These are phyloP conservation scores for Metschnikowia similis DNA, from an alignment of 805 yeast genomes.

Conservation along the genomic window DNA sequence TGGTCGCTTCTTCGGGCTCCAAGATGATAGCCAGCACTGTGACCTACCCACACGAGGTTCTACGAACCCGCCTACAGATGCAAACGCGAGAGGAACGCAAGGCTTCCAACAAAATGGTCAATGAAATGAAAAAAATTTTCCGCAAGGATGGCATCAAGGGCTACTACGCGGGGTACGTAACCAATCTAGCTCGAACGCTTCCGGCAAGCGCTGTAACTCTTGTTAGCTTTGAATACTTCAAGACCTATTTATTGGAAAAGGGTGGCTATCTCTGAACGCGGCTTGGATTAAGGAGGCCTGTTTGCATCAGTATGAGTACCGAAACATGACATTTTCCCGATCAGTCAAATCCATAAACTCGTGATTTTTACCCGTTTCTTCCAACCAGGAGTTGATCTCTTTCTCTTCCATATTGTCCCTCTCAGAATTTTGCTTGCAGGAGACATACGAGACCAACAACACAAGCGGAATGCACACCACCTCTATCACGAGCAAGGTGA, in stretches of 20 bases:
- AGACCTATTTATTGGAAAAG: constrained; percentile 44
- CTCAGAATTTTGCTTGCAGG: constrained; percentile 46
- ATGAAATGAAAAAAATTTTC: constrained; percentile 41
- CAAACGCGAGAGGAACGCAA: constrained; percentile 29
- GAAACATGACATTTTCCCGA: constrained; percentile 51
- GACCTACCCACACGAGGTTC: constrained; percentile 94
- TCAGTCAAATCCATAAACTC: constrained; percentile 59
- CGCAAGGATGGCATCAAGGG: constrained; percentile 72
- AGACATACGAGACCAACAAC: constrained; percentile 36
- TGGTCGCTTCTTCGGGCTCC: constrained; percentile 67
- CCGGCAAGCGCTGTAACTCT: constrained; percentile 96
- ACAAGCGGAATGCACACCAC: constrained; percentile 9
- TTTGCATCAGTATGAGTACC: constrained; percentile 42
- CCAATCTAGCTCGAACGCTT: constrained; percentile 84
- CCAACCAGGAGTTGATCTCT: constrained; percentile 7
- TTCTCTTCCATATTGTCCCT: constrained; percentile 40
- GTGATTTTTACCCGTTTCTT: constrained; percentile 25
- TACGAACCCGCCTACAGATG: constrained; percentile 87
- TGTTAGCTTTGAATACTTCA: constrained; percentile 83
- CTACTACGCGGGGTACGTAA: constrained; percentile 84
- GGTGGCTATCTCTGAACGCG: constrained; percentile 19
- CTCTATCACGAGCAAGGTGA: constrained; percentile 5
- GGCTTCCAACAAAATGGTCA: constrained; percentile 20
- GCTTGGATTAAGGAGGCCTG: background rate
- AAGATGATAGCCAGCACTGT: constrained; percentile 85